A percentile compares a stretch with the other conserved stretches of the same genome.
phyloP scores from a whole-genome alignment of 2,329 filamentous ascomycete genomes.

The Zarea fungicola region DNA sequence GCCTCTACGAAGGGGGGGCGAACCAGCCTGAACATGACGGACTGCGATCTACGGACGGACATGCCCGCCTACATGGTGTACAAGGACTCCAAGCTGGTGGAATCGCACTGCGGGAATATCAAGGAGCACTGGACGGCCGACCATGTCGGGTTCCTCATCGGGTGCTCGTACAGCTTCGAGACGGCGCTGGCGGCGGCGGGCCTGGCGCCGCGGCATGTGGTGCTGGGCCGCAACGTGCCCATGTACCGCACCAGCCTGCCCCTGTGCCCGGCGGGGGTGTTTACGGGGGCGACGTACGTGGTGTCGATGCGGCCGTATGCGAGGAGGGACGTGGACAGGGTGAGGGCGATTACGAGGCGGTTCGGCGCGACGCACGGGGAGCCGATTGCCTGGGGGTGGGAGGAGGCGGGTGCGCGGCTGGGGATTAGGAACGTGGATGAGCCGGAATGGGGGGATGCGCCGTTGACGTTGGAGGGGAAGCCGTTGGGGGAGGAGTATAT shows the following conservation, averaged over 20 bases:
- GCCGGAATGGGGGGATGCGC: conserved; percentile 54
- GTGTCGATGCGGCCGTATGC: conserved; percentile 60
- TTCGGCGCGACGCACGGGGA: conserved; percentile 58
- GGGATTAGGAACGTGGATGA: conserved; percentile 49
- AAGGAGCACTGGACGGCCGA: conserved; percentile 48
- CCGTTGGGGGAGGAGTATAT: conserved; percentile 19
- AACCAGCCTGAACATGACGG: conserved; percentile 28
- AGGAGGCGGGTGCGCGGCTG: conserved; percentile 42
- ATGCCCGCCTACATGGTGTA: conserved; percentile 56
- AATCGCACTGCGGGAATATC: conserved; percentile 38
- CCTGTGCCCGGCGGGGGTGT: conserved; percentile 53
- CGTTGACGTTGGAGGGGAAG: conserved; percentile 34
- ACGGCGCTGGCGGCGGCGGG: conserved; percentile 46
- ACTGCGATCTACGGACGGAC: conserved; percentile 54
- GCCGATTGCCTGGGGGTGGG: conserved; percentile 61
- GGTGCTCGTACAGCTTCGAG: conserved; percentile 61
- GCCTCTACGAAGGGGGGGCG: no score
- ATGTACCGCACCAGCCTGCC: conserved; percentile 58
- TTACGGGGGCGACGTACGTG: conserved; percentile 48
- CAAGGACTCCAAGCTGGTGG: conserved; percentile 37
- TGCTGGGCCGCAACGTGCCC: conserved; percentile 45
- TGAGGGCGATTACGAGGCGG: conserved; percentile 49
- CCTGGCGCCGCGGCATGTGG: conserved; percentile 46
- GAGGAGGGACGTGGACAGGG: conserved; percentile 41
- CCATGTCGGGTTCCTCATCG: conserved; percentile 58